Conservation (phyloP, 345 rosid species). For the Acer negundo region DNA sequence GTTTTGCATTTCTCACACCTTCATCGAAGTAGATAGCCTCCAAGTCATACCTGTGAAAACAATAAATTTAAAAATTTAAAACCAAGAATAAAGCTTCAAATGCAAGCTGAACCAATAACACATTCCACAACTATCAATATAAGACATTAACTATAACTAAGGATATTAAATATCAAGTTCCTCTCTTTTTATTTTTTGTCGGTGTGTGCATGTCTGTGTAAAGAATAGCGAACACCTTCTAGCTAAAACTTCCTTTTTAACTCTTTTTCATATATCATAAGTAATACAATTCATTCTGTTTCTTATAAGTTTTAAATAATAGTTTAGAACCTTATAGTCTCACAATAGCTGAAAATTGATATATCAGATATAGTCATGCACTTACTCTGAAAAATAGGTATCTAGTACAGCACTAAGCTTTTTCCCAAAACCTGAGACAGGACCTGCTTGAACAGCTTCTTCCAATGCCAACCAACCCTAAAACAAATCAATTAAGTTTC, state of each 20-base stretch:
- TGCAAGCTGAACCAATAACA: background rate
- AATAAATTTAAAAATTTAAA: slow-evolving; percentile 17
- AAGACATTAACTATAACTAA: background rate
- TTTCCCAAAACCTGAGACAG: slow-evolving; percentile 68
- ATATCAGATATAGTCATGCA: slow-evolving; percentile 9
- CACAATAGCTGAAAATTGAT: background rate
- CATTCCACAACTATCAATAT: background rate
- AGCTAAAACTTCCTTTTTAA: background rate
- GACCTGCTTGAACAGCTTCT: slow-evolving; percentile 59
- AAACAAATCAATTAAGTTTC: slow-evolving; percentile 12
- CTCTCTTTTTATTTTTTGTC: background rate
- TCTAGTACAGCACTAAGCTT: slow-evolving; percentile 61
- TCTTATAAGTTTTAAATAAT: background rate
- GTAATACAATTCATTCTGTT: background rate
- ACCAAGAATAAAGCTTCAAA: slow-evolving; percentile 21
- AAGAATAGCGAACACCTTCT: background rate
- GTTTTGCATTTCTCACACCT: slow-evolving; percentile 65
- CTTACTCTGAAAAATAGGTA: slow-evolving; percentile 67
- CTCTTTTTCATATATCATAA: background rate
- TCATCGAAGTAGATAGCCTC: slow-evolving; percentile 79
- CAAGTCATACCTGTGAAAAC: slow-evolving; percentile 50
- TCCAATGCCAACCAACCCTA: slow-evolving; percentile 73
- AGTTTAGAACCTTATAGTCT: too few relatives aligned
- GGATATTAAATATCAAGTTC: too few relatives aligned
- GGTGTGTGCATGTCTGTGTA: background rate